Base-by-base conservation (phyloP, 805 yeast species). In the Dipodascus geniculatus region DNA sequence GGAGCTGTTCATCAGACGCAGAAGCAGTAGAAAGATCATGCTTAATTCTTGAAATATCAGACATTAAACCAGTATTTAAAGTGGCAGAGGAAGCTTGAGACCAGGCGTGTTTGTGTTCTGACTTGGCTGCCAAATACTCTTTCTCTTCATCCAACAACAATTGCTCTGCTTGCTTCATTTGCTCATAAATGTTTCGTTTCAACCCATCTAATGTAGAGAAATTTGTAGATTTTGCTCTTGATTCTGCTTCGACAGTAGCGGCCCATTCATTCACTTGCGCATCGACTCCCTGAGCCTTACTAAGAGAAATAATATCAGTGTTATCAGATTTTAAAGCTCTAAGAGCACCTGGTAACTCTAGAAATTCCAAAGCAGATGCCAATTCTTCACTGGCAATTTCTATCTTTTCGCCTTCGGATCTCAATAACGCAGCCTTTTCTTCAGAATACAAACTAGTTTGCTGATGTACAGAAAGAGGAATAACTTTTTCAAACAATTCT, bases 391-490 rank as follows among this genome's bases (percentile, higher is more conserved):
- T 80, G 0, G 95, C 84, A 8, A 89, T 77, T 54, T 86, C 90
- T 22, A 81, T 77, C 56, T 76, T 76, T 56, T 90, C 97, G 48
- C 82, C 74, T 62, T 87, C 89, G 48, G 72, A 75, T 61, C 98
- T 77, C 49, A 88, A 68, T 38, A 87, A 68, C 57, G 78, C 81
- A 0, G 96, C 91, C 66, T 87, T 85, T 64, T 87, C 89, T 65
- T 91, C 99, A 0, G 96, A 85, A 65, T 93, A 93, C 57, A 82
- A 73, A 57, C 96, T 87, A 52, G 87, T 79, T 60, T 85, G 81
- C 68, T 91, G 96, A 63, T 89, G 96, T 19, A 91, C 88, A 33
- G 82, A 79, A 63, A 89, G 73, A 1, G 98, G 98, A 3, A 93
- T 80, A 20, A 91, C 85, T 57, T 82, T 83, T 50, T 77, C 83